Evolutionary conservation across 2,329 filamentous ascomycete species (phyloP).

Genomic region (Plectosphaerella plurivora): DNA sequence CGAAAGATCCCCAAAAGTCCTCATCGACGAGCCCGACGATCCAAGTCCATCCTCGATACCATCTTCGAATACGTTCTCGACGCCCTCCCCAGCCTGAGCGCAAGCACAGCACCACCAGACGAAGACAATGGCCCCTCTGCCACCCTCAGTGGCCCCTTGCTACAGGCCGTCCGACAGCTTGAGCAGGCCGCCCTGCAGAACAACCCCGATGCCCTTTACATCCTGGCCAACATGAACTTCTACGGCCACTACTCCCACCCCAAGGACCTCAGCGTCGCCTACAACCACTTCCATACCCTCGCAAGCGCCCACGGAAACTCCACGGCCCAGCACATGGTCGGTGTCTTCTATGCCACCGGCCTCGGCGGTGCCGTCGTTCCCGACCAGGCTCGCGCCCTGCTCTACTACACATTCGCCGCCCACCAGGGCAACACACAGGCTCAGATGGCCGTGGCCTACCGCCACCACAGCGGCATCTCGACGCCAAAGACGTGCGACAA

Average conservation of each 20-base stretch:
- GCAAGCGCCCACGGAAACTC: conserved; percentile 76
- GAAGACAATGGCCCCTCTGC: conserved; percentile 24
- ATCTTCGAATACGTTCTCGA: conserved; percentile 40
- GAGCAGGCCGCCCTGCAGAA: conserved; percentile 48
- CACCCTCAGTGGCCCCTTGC: conserved; percentile 36
- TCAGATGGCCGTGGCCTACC: conserved; percentile 89
- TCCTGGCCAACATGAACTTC: conserved; percentile 93
- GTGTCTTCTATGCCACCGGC: conserved; percentile 92
- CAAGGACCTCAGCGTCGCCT: conserved; percentile 73
- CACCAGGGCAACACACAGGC: conserved; percentile 76
- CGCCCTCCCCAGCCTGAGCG: conserved; percentile 43
- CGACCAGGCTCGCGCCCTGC: conserved; percentile 84
- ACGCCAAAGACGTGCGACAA: conserved; percentile 81
- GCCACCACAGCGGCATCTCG: conserved; percentile 80
- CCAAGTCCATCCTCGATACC: conserved; percentile 37
- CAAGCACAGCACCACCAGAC: conserved; percentile 38
- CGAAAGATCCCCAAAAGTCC: conserved; percentile 42
- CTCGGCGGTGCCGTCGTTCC: conserved; percentile 74
- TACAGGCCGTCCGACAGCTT: conserved; percentile 47
- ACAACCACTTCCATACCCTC: conserved; percentile 74
- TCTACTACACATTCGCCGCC: conserved; percentile 94
- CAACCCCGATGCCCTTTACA: conserved; percentile 79
- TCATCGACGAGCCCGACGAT: conserved; percentile 38
- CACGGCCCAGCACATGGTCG: conserved; percentile 93
- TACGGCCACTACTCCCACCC: conserved; percentile 91